These are phyloP conservation scores for Xylariaceae sp. DNA, from an alignment of 2,329 filamentous ascomycete species.

Conservation along the genomic window DNA sequence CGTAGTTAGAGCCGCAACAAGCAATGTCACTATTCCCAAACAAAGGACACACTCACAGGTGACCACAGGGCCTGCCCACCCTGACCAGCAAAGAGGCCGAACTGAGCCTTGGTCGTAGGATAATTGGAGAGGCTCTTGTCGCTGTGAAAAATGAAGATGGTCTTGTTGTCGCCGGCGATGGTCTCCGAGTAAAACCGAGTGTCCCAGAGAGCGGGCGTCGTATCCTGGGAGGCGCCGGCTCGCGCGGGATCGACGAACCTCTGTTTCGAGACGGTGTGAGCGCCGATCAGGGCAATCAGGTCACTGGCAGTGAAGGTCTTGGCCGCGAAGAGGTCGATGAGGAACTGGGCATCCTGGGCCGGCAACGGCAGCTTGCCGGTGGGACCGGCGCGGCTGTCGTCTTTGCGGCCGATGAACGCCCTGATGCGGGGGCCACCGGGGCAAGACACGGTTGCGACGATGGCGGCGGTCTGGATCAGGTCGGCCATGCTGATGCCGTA, in stretches of 20 bases:
- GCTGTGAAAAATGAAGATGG: conserved; percentile 39
- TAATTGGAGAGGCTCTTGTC: conserved; percentile 34
- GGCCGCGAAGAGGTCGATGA: conserved; percentile 50
- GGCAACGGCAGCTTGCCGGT: conserved; percentile 49
- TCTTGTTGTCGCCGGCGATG: conserved; percentile 31
- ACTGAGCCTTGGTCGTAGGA: conserved; percentile 23
- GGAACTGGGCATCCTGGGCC: conserved; percentile 42
- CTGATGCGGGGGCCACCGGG: conserved; percentile 54
- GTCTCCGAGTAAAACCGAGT: conserved; percentile 51
- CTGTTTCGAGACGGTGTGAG: conserved; percentile 54
- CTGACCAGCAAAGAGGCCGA: conserved; percentile 29
- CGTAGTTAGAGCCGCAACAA: background rate
- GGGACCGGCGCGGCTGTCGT: conserved; percentile 44
- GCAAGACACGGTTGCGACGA: conserved; percentile 52
- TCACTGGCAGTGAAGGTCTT: conserved; percentile 55
- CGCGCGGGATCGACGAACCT: conserved; percentile 45
- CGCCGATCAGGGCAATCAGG: conserved; percentile 57
- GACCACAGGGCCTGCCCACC: conserved; percentile 27
- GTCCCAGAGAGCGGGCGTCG: conserved; percentile 54
- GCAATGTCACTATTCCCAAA: background rate
- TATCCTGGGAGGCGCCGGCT: conserved; percentile 47
- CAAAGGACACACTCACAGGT: conserved; percentile 26
- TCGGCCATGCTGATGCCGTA: conserved; percentile 54
- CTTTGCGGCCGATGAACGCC: conserved; percentile 52
- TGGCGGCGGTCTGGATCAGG: conserved; percentile 54